A percentile compares a stretch with the other conserved stretches of the same genome.
phyloP scores from a whole-genome alignment of 2,329 filamentous ascomycete genomes.

The Dactylonectria macrodidyma region DNA sequence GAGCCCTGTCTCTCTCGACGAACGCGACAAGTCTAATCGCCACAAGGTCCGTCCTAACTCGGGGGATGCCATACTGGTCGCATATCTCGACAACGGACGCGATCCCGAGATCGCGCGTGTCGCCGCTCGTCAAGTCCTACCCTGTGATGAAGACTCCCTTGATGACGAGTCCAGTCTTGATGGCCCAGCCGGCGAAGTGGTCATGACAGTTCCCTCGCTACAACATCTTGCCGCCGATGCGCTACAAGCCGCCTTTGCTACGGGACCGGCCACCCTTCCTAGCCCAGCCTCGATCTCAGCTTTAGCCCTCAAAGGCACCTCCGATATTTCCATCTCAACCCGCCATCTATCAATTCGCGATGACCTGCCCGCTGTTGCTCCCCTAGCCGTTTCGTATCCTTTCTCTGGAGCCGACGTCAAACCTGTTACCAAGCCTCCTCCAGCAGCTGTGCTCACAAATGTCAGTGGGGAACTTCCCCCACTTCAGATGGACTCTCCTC shows the following conservation, averaged over 20 bases:
- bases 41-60: conserved; percentile 70
- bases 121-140: conserved; percentile 69
- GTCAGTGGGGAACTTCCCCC: conserved; percentile 54
- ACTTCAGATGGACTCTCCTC: conserved; percentile 55
- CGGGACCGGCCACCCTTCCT: conserved; percentile 30
- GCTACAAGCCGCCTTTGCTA: conserved; percentile 43
- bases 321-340: conserved; percentile 50
- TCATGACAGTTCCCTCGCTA: conserved; percentile 45
- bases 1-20: conserved; percentile 48
- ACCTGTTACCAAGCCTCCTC: conserved; percentile 42
- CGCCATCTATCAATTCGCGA: conserved; percentile 54
- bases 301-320: conserved; percentile 39
- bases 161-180: conserved; percentile 41
- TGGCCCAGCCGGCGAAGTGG: conserved; percentile 29
- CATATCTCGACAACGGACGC: conserved; percentile 74
- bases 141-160: conserved; percentile 56
- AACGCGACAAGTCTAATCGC: conserved; percentile 66
- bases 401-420: conserved; percentile 29
- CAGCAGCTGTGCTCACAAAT: conserved; percentile 40
- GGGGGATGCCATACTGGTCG: conserved; percentile 78
- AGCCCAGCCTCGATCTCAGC: conserved; percentile 26
- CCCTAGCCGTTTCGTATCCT: not conserved
- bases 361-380: conserved; percentile 40
- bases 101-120: conserved; percentile 74
- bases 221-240: conserved; percentile 53